Evolutionary conservation across 768 basidiomycete species (phyloP).

Genomic region (Podaxis sp.): DNA sequence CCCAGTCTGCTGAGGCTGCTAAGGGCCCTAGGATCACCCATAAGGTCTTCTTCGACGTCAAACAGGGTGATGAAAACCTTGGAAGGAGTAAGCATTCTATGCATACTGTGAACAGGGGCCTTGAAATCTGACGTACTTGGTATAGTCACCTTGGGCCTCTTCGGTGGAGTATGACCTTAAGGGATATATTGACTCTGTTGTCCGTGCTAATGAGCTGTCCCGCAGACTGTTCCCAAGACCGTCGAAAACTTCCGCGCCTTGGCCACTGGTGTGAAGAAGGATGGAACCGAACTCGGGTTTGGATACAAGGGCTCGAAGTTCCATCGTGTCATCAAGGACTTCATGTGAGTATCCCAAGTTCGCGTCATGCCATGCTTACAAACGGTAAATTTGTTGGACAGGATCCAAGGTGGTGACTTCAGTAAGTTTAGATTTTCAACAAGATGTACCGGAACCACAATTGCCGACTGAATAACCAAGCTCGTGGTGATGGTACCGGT

Average conservation of each 20-base stretch:
- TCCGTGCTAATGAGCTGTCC: not conserved
- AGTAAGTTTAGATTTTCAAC: conserved; percentile 47
- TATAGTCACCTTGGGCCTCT: conserved; percentile 82
- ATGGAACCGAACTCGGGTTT: conserved; percentile 72
- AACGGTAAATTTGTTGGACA: conserved; percentile 21
- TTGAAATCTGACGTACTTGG: conserved; percentile 11
- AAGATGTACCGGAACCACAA: not conserved
- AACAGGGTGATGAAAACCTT: conserved; percentile 82
- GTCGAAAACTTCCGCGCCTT: conserved; percentile 97
- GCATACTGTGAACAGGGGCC: conserved; percentile 3
- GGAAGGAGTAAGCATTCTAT: conserved; percentile 60
- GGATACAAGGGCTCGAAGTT: conserved; percentile 96
- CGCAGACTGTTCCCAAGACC: conserved; percentile 90
- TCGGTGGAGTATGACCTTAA: conserved; percentile 64
- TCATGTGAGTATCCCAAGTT: conserved; percentile 55
- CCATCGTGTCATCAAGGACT: conserved; percentile 93
- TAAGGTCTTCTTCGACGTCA: conserved; percentile 93
- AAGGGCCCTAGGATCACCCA: conserved; percentile 89
- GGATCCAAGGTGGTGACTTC: conserved; percentile 99
- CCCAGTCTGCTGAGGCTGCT: conserved; percentile 69
- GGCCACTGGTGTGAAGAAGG: conserved; percentile 76
- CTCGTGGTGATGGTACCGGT: conserved; percentile 83
- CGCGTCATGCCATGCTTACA: not conserved
- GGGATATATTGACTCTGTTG: not conserved
- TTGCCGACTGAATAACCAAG: conserved; percentile 29